phyloP scores from a whole-genome alignment of 208 protist genomes.

The Trypanosoma lewisi region DNA sequence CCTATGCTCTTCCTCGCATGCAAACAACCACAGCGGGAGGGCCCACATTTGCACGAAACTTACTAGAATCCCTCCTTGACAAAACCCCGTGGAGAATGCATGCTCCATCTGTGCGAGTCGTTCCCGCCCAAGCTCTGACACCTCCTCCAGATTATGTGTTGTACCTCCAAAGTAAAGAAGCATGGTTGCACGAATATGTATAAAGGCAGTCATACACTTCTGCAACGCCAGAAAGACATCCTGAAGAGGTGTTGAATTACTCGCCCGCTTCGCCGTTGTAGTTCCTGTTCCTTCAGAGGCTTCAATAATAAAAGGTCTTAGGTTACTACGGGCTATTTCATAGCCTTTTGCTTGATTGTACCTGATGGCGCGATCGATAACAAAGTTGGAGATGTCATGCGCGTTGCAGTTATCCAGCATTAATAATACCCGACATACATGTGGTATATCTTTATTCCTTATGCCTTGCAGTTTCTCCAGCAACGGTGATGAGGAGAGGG shows the following conservation, averaged over 20 bases:
- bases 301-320: slow-evolving; percentile 14
- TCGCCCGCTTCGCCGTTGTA: no score
- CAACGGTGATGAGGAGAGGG: no score
- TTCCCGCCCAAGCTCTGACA: slow-evolving; percentile 42
- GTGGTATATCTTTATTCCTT: slow-evolving; percentile 3
- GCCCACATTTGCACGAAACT: slow-evolving; percentile 56
- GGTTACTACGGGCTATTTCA: slow-evolving; percentile 9
- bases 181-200: slow-evolving; percentile 44
- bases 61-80: slow-evolving; percentile 17
- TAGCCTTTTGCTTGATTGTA: slow-evolving; percentile 12
- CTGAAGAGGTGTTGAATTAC: slow-evolving; percentile 5
- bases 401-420: slow-evolving; percentile 34
- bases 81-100: slow-evolving; percentile 33
- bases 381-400: slow-evolving; percentile 3
- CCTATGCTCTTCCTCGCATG: slow-evolving; percentile 44
- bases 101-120: slow-evolving; percentile 30
- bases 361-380: slow-evolving; percentile 21
- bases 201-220: slow-evolving; percentile 46
- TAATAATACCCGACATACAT: slow-evolving; percentile 19
- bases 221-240: slow-evolving; percentile 51
- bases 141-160: slow-evolving; percentile 40
- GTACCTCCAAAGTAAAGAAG: slow-evolving; percentile 46
- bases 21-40: slow-evolving; percentile 54
- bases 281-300: not conserved
- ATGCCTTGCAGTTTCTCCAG: not conserved